Percentiles rank a stretch among this genome's conserved stretches.
These are phyloP conservation scores for Verbascum thapsus DNA, from an alignment of 257 asterid species.

Conservation along the genomic window DNA sequence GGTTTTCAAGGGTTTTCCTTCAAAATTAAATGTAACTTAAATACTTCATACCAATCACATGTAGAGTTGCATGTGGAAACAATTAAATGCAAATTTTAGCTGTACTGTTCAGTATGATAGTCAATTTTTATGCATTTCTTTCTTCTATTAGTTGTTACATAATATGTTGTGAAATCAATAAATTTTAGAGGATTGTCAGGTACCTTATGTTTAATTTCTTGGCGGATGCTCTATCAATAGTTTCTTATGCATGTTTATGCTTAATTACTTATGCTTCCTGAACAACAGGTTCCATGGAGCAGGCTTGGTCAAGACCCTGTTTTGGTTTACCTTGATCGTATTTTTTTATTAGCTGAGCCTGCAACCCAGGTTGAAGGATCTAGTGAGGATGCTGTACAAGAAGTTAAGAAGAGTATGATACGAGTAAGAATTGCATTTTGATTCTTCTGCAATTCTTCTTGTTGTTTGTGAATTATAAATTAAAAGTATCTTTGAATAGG, in stretches of 20 bases:
- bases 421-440: conserved; percentile 53
- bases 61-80: not conserved
- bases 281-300: conserved; percentile 98
- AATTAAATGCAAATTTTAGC: not conserved
- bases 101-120: not conserved
- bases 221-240: not conserved
- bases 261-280: conserved; percentile 24
- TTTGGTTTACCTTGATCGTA: conserved; percentile 85
- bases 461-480: conserved; percentile 24
- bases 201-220: not conserved
- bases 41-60: conserved; percentile 1
- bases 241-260: conserved; percentile 19
- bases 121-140: conserved; percentile 3
- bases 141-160: conserved; percentile 2
- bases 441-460: conserved; percentile 19
- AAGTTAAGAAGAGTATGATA: conserved; percentile 78
- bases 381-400: conserved; percentile 94
- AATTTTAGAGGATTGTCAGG: not conserved
- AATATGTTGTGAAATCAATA: conserved; percentile 1
- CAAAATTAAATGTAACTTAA: not conserved
- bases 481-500: conserved; percentile 48
- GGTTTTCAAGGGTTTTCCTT: not conserved
- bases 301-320: conserved; percentile 99
- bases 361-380: conserved; percentile 95
- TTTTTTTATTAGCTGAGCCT: conserved; percentile 93